These are phyloP conservation scores for Skeletonema grethae DNA, from an alignment of 108 stramenopile genomes.

Conservation along the genomic window DNA sequence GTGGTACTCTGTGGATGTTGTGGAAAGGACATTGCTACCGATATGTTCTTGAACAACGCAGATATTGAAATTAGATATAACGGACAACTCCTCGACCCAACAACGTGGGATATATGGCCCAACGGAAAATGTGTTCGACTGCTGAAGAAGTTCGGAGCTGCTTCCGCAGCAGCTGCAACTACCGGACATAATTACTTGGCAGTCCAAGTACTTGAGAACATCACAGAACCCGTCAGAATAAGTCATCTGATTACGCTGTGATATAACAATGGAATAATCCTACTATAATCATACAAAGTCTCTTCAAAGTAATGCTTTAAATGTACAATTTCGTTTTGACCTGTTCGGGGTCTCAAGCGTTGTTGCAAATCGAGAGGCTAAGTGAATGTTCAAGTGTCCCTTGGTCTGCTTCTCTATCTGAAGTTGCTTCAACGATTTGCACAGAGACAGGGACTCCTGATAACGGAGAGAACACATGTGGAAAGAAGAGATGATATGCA, in stretches of 20 bases:
- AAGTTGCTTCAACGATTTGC: not conserved
- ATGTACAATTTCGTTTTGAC: not conserved
- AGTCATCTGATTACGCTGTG: slow-evolving; percentile 44
- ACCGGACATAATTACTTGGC: slow-evolving; percentile 42
- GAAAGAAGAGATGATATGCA: slow-evolving; percentile 67
- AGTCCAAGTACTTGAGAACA: slow-evolving; percentile 25
- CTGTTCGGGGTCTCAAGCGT: not conserved
- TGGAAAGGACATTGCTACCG: slow-evolving; percentile 15
- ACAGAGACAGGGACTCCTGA: slow-evolving; percentile 62
- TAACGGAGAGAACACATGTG: slow-evolving; percentile 49
- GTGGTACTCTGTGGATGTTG: slow-evolving; percentile 42
- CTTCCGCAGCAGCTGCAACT: slow-evolving; percentile 19
- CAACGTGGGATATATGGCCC: slow-evolving; percentile 33
- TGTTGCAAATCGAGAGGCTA: slow-evolving; percentile 11
- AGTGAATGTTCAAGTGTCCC: slow-evolving; percentile 21
- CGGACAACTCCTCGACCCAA: slow-evolving; percentile 18
- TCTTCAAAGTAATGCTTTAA: not conserved
- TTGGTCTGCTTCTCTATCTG: slow-evolving; percentile 11
- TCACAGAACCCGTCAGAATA: slow-evolving; percentile 31
- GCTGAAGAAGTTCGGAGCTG: slow-evolving; percentile 36
- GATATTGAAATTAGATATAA: slow-evolving; percentile 36
- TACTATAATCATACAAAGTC: not conserved
- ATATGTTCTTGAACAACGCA: slow-evolving; percentile 40
- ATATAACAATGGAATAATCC: not conserved
- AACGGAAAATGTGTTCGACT: slow-evolving; percentile 35